phyloP scores from a whole-genome alignment of 2,329 filamentous ascomycete genomes.

The Fusarium ambrosium region DNA sequence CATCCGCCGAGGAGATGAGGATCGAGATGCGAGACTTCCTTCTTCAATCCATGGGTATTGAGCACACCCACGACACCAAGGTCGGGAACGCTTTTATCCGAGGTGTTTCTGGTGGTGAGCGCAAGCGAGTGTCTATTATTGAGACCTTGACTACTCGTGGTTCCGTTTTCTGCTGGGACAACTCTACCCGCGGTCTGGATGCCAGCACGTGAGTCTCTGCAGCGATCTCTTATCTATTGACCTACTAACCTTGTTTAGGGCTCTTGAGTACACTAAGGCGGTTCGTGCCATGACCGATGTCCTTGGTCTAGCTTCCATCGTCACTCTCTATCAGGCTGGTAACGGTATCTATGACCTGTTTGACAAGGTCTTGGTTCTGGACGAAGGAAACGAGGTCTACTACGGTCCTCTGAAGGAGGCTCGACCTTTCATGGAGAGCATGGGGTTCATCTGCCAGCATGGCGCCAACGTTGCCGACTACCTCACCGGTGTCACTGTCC shows the following conservation, averaged over 20 bases:
- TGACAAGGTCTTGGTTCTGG: slow-evolving; percentile 77
- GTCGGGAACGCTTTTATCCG: slow-evolving; percentile 76
- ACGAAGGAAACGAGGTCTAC: slow-evolving; percentile 75
- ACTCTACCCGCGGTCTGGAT: slow-evolving; percentile 75
- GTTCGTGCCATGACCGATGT: slow-evolving; percentile 75
- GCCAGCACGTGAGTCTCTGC: slow-evolving; percentile 65
- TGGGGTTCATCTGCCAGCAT: slow-evolving; percentile 73
- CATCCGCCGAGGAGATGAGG: slow-evolving; percentile 60
- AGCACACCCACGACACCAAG: slow-evolving; percentile 73
- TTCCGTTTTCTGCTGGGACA: slow-evolving; percentile 76
- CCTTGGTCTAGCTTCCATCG: slow-evolving; percentile 70
- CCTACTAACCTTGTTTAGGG: slow-evolving; percentile 50
- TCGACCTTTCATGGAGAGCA: slow-evolving; percentile 72
- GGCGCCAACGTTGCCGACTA: slow-evolving; percentile 76
- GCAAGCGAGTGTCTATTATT: slow-evolving; percentile 78
- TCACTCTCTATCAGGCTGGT: slow-evolving; percentile 78
- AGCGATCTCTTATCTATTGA: fast-evolving
- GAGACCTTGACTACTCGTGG: slow-evolving; percentile 71
- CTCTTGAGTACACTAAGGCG: slow-evolving; percentile 71
- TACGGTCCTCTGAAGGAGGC: slow-evolving; percentile 73
- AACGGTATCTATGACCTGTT: slow-evolving; percentile 79
- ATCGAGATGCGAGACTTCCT: slow-evolving; percentile 66
- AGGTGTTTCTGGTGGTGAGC: slow-evolving; percentile 76
- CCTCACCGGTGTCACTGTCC: slow-evolving; percentile 74
- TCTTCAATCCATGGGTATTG: slow-evolving; percentile 68